Base-by-base conservation (phyloP, 345 rosid species). In the Salix dunnii region DNA sequence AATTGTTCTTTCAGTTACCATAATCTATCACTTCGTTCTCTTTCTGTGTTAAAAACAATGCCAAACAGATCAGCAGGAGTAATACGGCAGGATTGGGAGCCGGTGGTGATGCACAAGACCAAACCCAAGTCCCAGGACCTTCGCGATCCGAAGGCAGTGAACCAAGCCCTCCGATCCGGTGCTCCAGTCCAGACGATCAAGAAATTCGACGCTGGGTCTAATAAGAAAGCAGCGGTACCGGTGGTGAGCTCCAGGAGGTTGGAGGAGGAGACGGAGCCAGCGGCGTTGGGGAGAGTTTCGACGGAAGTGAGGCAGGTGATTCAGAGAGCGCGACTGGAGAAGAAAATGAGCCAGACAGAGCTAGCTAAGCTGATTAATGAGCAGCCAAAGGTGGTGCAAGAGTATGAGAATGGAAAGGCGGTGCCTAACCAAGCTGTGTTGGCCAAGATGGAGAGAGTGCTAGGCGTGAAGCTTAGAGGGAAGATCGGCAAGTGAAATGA, bases 351-450 rank as follows among this genome's bases (percentile, higher is more conserved):
- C 73, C 96, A 91, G 49, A 82, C 90, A 0, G 96, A 90, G 82
- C 82, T 94, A 64, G 97, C 97, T 23, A 90, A 90, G 87, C 85
- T 67, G 79, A 94, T 92, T 71, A 91, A 89, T 76, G 97, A 92
- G 76, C 88, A 82, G 71, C 88, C 89, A 3, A 90, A 87, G 82
- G 93, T 95, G 70, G 96, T 95, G 30, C 97, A 93, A 78, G 97
- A 89, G 78, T 93, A 95, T 55, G 97, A 93, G 79, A 90, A 88
- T 36, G 97, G 99, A 2, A 95, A 91, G 88, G 97, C 91, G 11
- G 92, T 90, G 60, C 92, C 90, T 3, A 90, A 88, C 78, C 93
- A 91, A 63, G 88, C 87, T 0, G 84, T 93, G 77, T 77, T 95
- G 18, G 91, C 88, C 1, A 93, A 93, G 91, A 87, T 91, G 97